phyloP scores from a whole-genome alignment of 176 grass and related monocot genomes.

The Cenchrus purpureus region DNA sequence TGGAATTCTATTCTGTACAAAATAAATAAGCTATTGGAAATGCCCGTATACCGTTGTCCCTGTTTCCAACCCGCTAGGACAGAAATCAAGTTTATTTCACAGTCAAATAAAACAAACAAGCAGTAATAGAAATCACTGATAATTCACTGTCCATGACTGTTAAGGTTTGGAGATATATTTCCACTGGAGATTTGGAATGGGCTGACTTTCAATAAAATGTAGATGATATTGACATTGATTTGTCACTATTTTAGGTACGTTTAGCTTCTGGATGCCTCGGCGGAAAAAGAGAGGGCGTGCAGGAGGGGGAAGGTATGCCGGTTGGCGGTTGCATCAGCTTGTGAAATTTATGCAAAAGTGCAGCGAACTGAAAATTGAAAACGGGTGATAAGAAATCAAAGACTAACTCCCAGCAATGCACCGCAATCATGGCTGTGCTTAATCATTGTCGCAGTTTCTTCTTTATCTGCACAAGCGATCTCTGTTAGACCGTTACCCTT shows the following conservation, averaged over 20 bases:
- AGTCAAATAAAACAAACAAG: not conserved
- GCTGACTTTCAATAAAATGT: not conserved
- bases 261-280: not conserved
- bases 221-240: not conserved
- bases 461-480: slow-evolving; percentile 34
- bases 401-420: slow-evolving; percentile 30
- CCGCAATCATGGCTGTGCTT: not conserved
- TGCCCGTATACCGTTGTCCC: not conserved
- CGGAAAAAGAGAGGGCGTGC: not conserved
- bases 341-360: not conserved
- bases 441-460: not conserved
- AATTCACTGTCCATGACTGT: not conserved
- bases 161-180: not conserved
- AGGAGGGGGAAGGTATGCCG: not conserved
- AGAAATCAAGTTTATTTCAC: not conserved
- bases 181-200: not conserved
- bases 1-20: slow-evolving; percentile 48
- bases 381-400: not conserved
- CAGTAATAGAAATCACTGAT: not conserved
- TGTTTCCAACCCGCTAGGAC: not conserved
- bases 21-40: slow-evolving; percentile 38
- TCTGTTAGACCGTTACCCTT: not conserved
- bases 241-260: not conserved
- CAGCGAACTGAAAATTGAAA: not conserved
- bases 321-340: not conserved